Percentiles rank a stretch among this genome's conserved stretches.
Conservation (phyloP, 768 basidiomycete genomes). For the Lyophyllum decastes region DNA sequence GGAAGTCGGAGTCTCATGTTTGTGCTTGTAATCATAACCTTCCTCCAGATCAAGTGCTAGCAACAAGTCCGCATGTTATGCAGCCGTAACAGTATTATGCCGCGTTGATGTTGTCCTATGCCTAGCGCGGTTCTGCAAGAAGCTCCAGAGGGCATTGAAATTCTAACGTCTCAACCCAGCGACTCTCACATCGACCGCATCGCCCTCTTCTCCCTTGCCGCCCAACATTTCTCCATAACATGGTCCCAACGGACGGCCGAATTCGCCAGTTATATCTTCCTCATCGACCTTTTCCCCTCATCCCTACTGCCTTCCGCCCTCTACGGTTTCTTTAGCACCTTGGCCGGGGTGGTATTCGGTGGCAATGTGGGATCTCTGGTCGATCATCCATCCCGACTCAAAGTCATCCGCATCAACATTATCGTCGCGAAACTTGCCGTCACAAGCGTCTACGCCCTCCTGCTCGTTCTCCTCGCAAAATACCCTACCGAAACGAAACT, state of each 20-base stretch:
- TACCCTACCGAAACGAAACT: constrained; percentile 4
- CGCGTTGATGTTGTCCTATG: too few species aligned
- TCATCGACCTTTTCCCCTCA: constrained; percentile 40
- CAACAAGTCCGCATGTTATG: too few species aligned
- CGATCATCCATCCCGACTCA: constrained; percentile 36
- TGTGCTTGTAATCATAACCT: too few species aligned
- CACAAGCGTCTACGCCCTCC: constrained; percentile 30
- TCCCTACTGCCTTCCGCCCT: constrained; percentile 50
- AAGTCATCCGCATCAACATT: constrained; percentile 39
- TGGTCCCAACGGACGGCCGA: constrained; percentile 39
- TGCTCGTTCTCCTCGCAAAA: constrained; percentile 25
- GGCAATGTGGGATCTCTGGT: constrained; percentile 43
- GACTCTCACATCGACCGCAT: not conserved
- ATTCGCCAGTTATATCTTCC: constrained; percentile 44
- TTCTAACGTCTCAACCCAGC: too few species aligned
- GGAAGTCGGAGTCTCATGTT: too few species aligned
- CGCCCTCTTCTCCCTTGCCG: not conserved
- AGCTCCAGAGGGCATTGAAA: too few species aligned
- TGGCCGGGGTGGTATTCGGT: constrained; percentile 39
- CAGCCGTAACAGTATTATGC: too few species aligned
- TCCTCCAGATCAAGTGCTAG: too few species aligned
- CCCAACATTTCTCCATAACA: not conserved
- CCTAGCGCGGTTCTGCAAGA: too few species aligned
- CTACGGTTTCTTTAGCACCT: constrained; percentile 41
- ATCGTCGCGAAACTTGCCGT: constrained; percentile 34